phyloP scores from a whole-genome alignment of 2,329 filamentous ascomycete species.

The Blastomyces silverae region DNA sequence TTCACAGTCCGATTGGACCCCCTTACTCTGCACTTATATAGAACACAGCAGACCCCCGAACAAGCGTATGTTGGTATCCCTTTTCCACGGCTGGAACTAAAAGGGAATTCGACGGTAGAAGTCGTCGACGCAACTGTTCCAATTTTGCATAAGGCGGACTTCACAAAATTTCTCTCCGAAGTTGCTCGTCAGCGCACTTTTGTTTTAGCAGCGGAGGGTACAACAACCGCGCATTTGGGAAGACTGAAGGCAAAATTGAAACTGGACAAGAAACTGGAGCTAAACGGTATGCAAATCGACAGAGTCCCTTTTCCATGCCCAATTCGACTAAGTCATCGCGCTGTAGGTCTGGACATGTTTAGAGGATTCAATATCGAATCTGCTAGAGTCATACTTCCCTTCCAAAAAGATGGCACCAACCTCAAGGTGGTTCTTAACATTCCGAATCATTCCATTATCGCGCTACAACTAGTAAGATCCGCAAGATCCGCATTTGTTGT shows the following conservation, averaged over 20 bases:
- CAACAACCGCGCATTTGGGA: conserved; percentile 37
- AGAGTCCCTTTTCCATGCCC: not conserved
- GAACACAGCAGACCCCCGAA: conserved; percentile 31
- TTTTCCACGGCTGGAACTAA: conserved; percentile 21
- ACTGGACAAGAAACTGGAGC: conserved; percentile 41
- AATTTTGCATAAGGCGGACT: conserved; percentile 38
- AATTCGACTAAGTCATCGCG: not conserved
- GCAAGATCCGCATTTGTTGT: not conserved
- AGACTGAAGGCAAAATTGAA: conserved; percentile 34
- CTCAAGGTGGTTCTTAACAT: conserved; percentile 41
- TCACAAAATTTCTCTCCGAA: conserved; percentile 36
- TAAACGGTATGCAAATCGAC: conserved; percentile 26
- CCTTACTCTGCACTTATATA: conserved; percentile 39
- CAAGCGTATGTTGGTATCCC: conserved; percentile 20
- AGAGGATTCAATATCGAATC: conserved; percentile 37
- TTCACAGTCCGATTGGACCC: conserved; percentile 29
- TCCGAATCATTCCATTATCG: conserved; percentile 43
- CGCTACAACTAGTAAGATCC: conserved; percentile 30
- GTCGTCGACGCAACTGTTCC: conserved; percentile 34
- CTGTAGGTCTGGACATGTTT: conserved; percentile 34
- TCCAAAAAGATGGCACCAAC: conserved; percentile 38
- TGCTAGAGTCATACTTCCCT: conserved; percentile 36
- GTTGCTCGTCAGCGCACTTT: conserved; percentile 38
- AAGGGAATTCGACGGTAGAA: conserved; percentile 31
- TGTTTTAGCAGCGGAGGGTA: conserved; percentile 37